Percentiles rank a stretch among this genome's conserved stretches.
Evolutionary conservation across 768 basidiomycete genomes (phyloP).

Genomic region (Tephrocybe sp.): DNA sequence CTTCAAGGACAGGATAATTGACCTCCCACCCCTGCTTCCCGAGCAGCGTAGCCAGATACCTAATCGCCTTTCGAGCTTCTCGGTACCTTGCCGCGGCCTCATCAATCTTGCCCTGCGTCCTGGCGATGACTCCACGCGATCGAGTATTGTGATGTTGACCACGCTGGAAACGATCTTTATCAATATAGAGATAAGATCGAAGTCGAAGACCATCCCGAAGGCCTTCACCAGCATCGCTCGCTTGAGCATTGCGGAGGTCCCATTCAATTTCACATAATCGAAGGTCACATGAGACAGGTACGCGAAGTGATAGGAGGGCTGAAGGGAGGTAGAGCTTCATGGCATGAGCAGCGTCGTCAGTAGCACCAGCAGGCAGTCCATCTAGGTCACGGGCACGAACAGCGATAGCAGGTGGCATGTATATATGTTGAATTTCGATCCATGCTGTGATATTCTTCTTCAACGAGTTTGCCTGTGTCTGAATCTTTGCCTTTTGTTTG

Average conservation of each 20-base stretch:
- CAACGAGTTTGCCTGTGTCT: constrained; percentile 1
- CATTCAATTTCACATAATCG: neutral
- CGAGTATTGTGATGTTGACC: constrained; percentile 15
- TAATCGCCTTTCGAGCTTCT: constrained; percentile 4
- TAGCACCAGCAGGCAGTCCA: neutral
- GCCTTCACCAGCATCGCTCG: constrained; percentile 8
- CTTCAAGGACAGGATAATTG: constrained; percentile 5
- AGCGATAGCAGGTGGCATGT: neutral
- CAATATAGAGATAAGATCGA: constrained; percentile 6
- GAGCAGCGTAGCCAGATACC: neutral
- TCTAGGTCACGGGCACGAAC: neutral
- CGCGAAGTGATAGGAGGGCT: neutral
- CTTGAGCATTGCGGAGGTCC: neutral
- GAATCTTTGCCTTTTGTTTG: constrained; percentile 3
- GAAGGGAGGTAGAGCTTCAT: neutral
- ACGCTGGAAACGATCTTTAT: constrained; percentile 14
- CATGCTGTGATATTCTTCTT: constrained; percentile 4
- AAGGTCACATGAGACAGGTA: neutral
- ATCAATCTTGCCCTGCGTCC: constrained; percentile 7
- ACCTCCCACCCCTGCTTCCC: constrained; percentile 4
- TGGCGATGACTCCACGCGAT: constrained; percentile 5
- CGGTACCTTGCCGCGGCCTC: constrained; percentile 8
- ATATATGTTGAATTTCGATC: constrained; percentile 7
- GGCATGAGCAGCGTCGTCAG: neutral
- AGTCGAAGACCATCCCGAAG: constrained; percentile 14